These are phyloP conservation scores for Discostella stelligeroides DNA, from an alignment of 108 stramenopile species.

Conservation along the genomic window DNA sequence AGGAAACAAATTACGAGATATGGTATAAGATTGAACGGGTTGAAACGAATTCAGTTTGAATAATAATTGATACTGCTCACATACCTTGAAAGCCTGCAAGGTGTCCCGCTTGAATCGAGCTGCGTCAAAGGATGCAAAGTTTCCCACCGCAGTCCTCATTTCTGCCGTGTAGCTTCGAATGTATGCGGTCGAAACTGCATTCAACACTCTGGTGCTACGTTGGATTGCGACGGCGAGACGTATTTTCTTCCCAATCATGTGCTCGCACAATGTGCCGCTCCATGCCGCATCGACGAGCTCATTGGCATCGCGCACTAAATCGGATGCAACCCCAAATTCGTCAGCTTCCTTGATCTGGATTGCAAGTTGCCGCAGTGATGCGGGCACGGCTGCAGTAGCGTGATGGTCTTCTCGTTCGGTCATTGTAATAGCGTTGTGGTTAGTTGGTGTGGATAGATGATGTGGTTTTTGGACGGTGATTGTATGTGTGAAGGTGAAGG, in stretches of 20 bases:
- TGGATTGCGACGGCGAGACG: not conserved
- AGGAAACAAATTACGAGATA: not conserved
- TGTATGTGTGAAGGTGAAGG: too few species aligned
- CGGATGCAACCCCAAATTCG: not conserved
- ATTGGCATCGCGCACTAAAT: not conserved
- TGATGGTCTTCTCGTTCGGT: too few species aligned
- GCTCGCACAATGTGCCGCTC: not conserved
- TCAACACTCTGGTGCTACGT: not conserved
- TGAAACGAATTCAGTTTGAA: too few species aligned
- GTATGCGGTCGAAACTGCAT: not conserved
- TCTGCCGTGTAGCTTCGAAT: not conserved
- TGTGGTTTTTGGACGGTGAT: too few species aligned
- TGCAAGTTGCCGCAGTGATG: slow-evolving; percentile 4
- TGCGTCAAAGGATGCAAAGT: not conserved
- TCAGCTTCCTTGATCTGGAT: slow-evolving; percentile 1
- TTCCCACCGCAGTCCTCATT: not conserved
- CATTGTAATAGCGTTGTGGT: too few species aligned
- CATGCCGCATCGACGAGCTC: slow-evolving; percentile 2
- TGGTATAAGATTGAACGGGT: too few species aligned
- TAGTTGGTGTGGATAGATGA: too few species aligned
- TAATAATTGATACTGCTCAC: not conserved
- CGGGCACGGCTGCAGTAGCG: slow-evolving; percentile 9
- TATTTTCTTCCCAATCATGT: not conserved
- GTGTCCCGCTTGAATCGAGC: not conserved
- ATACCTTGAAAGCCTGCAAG: not conserved